phyloP scores from a whole-genome alignment of 495 filamentous ascomycete genomes.

The Lineolata rhizophorae region DNA sequence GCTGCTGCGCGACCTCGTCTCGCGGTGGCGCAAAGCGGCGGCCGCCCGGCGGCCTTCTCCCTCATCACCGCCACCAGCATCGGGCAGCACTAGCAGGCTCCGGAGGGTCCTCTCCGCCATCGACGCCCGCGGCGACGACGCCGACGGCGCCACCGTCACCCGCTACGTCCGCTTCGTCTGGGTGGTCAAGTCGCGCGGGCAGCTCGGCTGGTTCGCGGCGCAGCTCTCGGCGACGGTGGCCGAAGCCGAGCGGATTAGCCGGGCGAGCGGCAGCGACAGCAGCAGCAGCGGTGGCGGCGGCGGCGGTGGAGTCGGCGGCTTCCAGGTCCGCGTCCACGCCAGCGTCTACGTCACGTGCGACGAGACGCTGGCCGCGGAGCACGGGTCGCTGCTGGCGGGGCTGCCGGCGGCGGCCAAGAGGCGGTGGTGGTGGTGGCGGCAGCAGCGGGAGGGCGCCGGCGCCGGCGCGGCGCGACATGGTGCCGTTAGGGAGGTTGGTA shows the following conservation, averaged over 20 bases:
- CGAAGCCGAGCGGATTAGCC: constrained; percentile 21
- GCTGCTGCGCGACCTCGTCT: constrained; percentile 28
- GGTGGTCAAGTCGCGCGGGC: constrained; percentile 44
- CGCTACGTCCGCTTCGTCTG: constrained; percentile 49
- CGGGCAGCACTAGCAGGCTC: too few relatives aligned
- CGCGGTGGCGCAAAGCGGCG: constrained; percentile 11
- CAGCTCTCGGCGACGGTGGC: constrained; percentile 31
- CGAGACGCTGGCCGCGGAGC: constrained; percentile 16
- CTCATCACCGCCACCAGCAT: background rate
- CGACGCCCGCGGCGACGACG: constrained; percentile 12
- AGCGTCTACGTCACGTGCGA: constrained; percentile 43
- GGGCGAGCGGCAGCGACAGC: too few relatives aligned
- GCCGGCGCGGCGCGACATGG: too few relatives aligned
- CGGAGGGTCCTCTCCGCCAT: too few relatives aligned
- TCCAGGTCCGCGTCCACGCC: constrained; percentile 25
- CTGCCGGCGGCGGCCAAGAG: background rate
- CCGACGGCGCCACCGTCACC: constrained; percentile 33
- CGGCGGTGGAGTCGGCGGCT: too few relatives aligned
- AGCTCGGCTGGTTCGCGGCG: constrained; percentile 45
- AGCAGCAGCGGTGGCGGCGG: too few relatives aligned
- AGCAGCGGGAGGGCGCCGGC: too few relatives aligned
- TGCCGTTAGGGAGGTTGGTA: too few relatives aligned
- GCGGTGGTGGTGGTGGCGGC: too few relatives aligned
- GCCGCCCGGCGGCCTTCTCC: too few relatives aligned
- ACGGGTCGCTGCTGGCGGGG: constrained; percentile 8